Conservation (phyloP, 202 grass and related monocot species). For the Carex arenaria region DNA sequence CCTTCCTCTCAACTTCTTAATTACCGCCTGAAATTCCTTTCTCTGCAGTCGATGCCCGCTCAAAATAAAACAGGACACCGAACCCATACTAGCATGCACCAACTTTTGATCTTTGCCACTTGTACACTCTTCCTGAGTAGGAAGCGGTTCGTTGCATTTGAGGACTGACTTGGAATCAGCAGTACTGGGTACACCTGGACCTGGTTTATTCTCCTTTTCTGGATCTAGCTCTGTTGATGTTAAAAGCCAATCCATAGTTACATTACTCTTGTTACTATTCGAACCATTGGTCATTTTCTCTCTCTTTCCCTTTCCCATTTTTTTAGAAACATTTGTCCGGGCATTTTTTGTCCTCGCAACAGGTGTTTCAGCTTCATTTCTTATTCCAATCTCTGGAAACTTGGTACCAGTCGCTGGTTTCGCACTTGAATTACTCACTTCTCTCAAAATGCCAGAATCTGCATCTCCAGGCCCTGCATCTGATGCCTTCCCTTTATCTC, state of each 20-base stretch:
- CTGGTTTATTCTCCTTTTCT: slow-evolving; percentile 58
- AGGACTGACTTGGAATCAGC: slow-evolving; percentile 12
- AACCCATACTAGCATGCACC: neutral
- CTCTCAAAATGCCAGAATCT: neutral
- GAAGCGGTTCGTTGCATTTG: slow-evolving; percentile 18
- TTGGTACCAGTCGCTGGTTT: slow-evolving; percentile 2
- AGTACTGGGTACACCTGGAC: slow-evolving; percentile 3
- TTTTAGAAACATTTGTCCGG: neutral
- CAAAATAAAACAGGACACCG: slow-evolving; percentile 62
- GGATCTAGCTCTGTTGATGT: slow-evolving; percentile 32
- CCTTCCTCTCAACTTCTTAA: slow-evolving; percentile 54
- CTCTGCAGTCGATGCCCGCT: slow-evolving; percentile 58
- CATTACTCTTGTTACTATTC: slow-evolving; percentile 41
- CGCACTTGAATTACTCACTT: neutral
- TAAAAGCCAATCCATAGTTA: slow-evolving; percentile 22
- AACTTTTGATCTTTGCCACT: slow-evolving; percentile 16
- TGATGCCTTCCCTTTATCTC: slow-evolving; percentile 13
- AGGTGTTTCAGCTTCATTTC: slow-evolving; percentile 22
- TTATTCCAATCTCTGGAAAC: slow-evolving; percentile 16
- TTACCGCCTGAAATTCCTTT: slow-evolving; percentile 45
- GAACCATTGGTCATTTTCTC: neutral
- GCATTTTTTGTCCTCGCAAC: neutral
- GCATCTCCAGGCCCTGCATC: neutral
- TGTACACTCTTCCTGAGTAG: slow-evolving; percentile 24
- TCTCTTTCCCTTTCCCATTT: neutral